A percentile compares a stretch with the other conserved stretches of the same genome.
Evolutionary conservation across 768 basidiomycete genomes (phyloP).

Genomic region (Leccinum incarnatum): DNA sequence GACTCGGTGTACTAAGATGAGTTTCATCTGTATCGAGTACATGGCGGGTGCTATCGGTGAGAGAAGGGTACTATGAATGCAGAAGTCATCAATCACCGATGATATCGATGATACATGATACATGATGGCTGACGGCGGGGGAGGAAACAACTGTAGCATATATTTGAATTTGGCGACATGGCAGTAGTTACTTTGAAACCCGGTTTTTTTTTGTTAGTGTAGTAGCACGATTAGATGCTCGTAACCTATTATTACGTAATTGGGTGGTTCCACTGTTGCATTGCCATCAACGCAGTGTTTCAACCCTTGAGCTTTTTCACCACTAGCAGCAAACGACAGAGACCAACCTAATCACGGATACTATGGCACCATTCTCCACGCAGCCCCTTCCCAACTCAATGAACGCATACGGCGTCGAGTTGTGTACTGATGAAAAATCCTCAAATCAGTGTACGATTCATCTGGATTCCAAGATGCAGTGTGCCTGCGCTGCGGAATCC

Average conservation of each 20-base stretch:
- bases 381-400: conserved; percentile 29
- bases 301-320: neutral
- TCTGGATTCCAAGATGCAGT: conserved; percentile 16
- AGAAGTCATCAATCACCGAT: no score
- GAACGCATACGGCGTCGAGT: conserved; percentile 11
- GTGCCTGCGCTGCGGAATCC: conserved; percentile 20
- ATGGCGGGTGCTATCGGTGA: no score
- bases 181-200: conserved; percentile 7
- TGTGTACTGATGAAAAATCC: conserved; percentile 14
- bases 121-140: no score
- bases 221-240: neutral
- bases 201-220: neutral
- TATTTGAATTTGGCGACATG: conserved; percentile 3
- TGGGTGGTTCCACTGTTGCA: no score
- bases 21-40: no score
- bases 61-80: neutral
- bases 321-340: conserved; percentile 5
- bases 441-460: conserved; percentile 26
- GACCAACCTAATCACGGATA: conserved; percentile 13
- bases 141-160: no score
- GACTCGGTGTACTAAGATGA: no score
- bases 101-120: no score
- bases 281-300: neutral
- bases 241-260: neutral
- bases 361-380: conserved; percentile 27